Percentiles rank a stretch among this genome's conserved stretches.
phyloP scores from a whole-genome alignment of 495 filamentous ascomycete species.

The Hypoxylon fragiforme region DNA sequence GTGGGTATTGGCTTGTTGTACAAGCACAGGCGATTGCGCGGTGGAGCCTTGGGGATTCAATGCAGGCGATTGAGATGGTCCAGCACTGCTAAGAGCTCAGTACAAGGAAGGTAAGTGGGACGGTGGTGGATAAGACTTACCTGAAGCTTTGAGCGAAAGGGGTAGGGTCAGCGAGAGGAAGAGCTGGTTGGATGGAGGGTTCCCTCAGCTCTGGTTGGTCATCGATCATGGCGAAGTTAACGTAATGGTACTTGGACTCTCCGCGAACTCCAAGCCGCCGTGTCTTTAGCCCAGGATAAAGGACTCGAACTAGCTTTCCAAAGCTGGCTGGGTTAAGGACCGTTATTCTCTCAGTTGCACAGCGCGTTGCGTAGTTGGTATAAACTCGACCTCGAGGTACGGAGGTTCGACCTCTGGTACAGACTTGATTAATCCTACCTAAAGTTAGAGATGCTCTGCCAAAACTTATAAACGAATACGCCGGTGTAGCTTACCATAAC shows the following conservation, averaged over 20 bases:
- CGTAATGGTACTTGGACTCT: constrained; percentile 98
- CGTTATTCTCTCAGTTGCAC: constrained; percentile 87
- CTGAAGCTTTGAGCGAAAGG: constrained; percentile 47
- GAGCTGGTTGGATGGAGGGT: constrained; percentile 36
- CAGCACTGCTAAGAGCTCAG: constrained; percentile 36
- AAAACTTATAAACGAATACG: neutral
- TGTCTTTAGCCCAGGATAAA: constrained; percentile 93
- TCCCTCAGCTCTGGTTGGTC: constrained; percentile 58
- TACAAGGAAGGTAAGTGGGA: neutral
- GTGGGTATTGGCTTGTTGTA: constrained; percentile 37
- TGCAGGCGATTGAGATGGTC: constrained; percentile 27
- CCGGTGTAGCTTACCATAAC: constrained; percentile 73
- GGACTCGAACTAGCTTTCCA: constrained; percentile 92
- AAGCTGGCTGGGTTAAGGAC: constrained; percentile 96
- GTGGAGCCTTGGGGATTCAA: constrained; percentile 60
- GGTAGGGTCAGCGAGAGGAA: constrained; percentile 44
- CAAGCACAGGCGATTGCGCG: constrained; percentile 65
- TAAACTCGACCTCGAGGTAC: constrained; percentile 93
- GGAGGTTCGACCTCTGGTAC: constrained; percentile 76
- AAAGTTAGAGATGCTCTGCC: constrained; percentile 9
- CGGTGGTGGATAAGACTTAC: constrained; percentile 37
- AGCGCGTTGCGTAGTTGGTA: constrained; percentile 86
- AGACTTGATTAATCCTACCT: constrained; percentile 78
- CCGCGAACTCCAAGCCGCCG: constrained; percentile 88
- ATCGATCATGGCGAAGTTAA: constrained; percentile 75